Percentiles rank a stretch among this genome's conserved stretches.
These are phyloP conservation scores for Coemansia sp. DNA, from an alignment of 192 early-diverging fungal species.

Conservation along the genomic window DNA sequence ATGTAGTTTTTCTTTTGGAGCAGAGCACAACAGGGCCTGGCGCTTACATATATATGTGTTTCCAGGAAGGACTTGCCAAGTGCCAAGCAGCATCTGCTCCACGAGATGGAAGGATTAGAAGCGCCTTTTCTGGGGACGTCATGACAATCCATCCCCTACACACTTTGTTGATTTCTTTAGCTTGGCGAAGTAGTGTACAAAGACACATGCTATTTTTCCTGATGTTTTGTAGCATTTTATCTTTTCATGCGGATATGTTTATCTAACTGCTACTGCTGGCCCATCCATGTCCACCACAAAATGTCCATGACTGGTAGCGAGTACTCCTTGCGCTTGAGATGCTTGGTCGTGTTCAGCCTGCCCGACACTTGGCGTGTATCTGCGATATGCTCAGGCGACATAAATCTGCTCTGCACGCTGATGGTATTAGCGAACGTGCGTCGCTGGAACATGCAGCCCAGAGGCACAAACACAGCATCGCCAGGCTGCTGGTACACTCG, in stretches of 20 bases:
- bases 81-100: neutral
- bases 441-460: constrained; percentile 70
- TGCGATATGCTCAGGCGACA: constrained; percentile 54
- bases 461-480: constrained; percentile 75
- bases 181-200: neutral
- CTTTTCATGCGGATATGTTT: neutral
- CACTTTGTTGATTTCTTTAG: neutral
- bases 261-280: neutral
- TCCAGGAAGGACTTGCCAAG: neutral
- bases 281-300: constrained; percentile 48
- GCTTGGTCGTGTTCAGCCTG: neutral
- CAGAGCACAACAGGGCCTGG: neutral
- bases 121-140: neutral
- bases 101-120: neutral
- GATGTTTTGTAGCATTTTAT: neutral
- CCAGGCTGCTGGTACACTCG: constrained; percentile 63
- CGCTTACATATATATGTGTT: neutral
- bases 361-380: constrained; percentile 16
- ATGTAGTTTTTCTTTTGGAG: neutral
- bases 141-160: neutral
- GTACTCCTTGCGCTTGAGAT: constrained; percentile 17
- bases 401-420: constrained; percentile 63
- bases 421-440: constrained; percentile 58
- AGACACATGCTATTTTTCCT: neutral
- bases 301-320: constrained; percentile 44